Percentiles rank a stretch among this genome's conserved stretches.
phyloP scores from a whole-genome alignment of 1,284 basidiomycete species.

The Leccinum griseonigrum region DNA sequence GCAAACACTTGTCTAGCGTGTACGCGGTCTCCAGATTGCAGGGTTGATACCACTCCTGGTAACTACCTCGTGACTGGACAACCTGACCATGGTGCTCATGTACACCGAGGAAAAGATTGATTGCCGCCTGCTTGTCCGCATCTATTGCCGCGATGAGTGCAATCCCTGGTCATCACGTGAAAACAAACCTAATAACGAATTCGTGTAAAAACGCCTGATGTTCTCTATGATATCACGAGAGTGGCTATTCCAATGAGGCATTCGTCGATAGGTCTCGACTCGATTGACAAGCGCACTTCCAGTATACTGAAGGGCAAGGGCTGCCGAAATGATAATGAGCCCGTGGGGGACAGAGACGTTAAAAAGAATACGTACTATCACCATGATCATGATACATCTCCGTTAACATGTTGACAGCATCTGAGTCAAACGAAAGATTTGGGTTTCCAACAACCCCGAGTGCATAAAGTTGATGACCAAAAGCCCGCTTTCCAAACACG shows the following conservation, averaged over 20 bases:
- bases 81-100: conserved; percentile 51
- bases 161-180: not conserved
- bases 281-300: conserved; percentile 96
- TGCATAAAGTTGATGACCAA: conserved; percentile 95
- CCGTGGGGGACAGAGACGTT: not conserved
- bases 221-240: conserved; percentile 98
- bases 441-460: conserved; percentile 86
- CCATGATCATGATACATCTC: conserved; percentile 99
- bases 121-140: conserved; percentile 97
- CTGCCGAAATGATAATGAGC: conserved; percentile 38
- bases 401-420: conserved; percentile 95
- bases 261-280: conserved; percentile 94
- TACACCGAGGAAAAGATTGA: conserved; percentile 94
- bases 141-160: conserved; percentile 45
- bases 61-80: conserved; percentile 54
- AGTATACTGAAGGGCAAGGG: conserved; percentile 95
- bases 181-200: conserved; percentile 77
- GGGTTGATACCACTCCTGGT: conserved; percentile 81
- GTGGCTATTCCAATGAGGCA: conserved; percentile 98
- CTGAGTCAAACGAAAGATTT: conserved; percentile 89
- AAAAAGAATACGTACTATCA: conserved; percentile 61
- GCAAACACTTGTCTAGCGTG: conserved; percentile 52
- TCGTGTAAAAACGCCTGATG: conserved; percentile 93
- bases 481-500: conserved; percentile 93
- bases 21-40: conserved; percentile 68